A percentile compares a stretch with the other conserved stretches of the same genome.
Conservation (phyloP, 495 filamentous ascomycete species). For the Aspergillus avenaceus region DNA sequence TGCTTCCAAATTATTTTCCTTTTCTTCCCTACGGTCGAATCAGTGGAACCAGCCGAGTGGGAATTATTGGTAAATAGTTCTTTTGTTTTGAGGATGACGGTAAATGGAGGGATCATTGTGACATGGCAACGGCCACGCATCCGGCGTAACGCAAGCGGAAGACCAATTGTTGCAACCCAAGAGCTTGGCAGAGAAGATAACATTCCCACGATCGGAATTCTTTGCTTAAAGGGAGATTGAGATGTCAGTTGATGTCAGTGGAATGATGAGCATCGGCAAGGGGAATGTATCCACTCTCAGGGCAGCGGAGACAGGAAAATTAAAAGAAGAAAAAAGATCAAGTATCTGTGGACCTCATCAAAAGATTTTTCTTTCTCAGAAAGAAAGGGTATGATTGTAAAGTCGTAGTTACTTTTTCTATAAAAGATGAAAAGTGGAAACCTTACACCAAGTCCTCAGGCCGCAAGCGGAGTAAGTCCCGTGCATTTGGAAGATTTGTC, state of each 20-base stretch:
- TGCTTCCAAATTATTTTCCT: neutral
- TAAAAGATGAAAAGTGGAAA: neutral
- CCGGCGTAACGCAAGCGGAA: slow-evolving; percentile 9
- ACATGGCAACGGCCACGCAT: slow-evolving; percentile 11
- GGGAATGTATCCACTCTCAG: neutral
- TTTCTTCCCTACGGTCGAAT: neutral
- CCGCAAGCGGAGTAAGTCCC: neutral
- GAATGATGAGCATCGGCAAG: neutral
- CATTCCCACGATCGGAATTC: neutral
- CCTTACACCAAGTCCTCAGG: neutral
- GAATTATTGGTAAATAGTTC: slow-evolving; percentile 12
- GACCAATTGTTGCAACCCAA: neutral
- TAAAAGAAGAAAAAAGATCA: neutral
- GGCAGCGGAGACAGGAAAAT: neutral
- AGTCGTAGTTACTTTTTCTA: neutral
- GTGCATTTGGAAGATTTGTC: neutral
- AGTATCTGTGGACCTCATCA: neutral
- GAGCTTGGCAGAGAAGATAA: neutral
- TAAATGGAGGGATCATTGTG: slow-evolving; percentile 6
- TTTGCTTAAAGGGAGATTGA: neutral
- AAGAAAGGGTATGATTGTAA: no score
- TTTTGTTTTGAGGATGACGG: no score
- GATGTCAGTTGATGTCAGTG: neutral
- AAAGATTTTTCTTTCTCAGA: no score
- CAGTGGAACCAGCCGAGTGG: neutral